phyloP scores from a whole-genome alignment of 2,329 filamentous ascomycete genomes.

The Immersiporthe knoxdaviesiana region DNA sequence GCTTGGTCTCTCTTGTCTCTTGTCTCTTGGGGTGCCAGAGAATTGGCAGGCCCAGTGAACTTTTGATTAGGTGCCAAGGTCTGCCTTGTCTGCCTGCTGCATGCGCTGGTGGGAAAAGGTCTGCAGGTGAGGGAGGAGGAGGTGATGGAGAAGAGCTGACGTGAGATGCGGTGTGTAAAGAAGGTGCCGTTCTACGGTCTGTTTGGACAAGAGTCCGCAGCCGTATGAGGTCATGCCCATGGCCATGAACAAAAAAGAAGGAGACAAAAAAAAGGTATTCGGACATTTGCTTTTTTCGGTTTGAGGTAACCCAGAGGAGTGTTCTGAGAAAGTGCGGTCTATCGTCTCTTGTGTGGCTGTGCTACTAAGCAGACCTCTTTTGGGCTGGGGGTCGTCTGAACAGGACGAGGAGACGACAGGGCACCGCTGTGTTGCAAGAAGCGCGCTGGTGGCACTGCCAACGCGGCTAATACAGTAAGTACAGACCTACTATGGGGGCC shows the following conservation, averaged over 20 bases:
- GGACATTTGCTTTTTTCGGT: not conserved
- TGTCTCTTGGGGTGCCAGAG: not conserved
- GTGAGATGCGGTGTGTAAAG: constrained; percentile 25
- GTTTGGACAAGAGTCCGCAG: constrained; percentile 23
- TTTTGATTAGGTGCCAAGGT: not conserved
- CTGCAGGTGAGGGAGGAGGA: not conserved
- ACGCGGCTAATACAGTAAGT: constrained; percentile 27
- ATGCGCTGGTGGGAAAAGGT: not conserved
- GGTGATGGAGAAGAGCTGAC: constrained; percentile 25
- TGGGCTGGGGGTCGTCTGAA: constrained; percentile 1
- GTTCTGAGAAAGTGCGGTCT: no score
- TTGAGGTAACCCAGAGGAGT: constrained; percentile 25
- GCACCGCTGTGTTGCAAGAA: constrained; percentile 19
- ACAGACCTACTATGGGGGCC: no score
- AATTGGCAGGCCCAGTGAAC: not conserved
- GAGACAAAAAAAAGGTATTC: not conserved
- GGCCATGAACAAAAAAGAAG: not conserved
- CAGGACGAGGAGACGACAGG: not conserved
- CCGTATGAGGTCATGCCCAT: constrained; percentile 21
- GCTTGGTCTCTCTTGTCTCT: no score
- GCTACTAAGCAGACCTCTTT: no score
- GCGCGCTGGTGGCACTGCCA: constrained; percentile 27
- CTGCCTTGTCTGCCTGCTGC: not conserved
- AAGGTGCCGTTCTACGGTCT: constrained; percentile 8
- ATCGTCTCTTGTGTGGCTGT: constrained; percentile 24